These are phyloP conservation scores for Botrytis aclada DNA, from an alignment of 2,329 filamentous ascomycete genomes.

Conservation along the genomic window DNA sequence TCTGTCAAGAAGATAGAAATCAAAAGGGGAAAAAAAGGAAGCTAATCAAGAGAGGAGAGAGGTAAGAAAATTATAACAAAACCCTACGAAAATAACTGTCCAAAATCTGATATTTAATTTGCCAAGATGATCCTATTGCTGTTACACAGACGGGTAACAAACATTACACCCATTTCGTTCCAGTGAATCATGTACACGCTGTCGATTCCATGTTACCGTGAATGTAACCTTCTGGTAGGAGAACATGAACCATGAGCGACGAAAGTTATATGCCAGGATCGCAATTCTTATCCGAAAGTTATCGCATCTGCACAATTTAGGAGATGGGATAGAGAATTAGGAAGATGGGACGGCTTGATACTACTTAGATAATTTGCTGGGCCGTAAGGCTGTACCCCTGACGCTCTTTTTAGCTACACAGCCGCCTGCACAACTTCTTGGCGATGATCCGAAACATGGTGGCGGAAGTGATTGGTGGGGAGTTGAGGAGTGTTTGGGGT, in stretches of 20 bases:
- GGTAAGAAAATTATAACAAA: neutral
- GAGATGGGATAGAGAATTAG: neutral
- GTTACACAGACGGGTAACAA: neutral
- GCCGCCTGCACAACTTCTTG: neutral
- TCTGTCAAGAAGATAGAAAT: neutral
- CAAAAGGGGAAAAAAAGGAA: neutral
- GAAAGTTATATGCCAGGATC: neutral
- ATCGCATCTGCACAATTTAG: neutral
- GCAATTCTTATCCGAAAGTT: neutral
- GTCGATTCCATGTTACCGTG: neutral
- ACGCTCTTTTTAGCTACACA: neutral
- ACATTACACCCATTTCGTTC: neutral
- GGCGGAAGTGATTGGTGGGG: slow-evolving; percentile 1
- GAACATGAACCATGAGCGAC: neutral
- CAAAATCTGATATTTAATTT: neutral
- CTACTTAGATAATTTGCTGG: neutral
- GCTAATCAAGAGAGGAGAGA: neutral
- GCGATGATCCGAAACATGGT: slow-evolving; percentile 4
- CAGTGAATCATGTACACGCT: neutral
- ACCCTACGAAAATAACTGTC: neutral
- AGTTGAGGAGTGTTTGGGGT: neutral
- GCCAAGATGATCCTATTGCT: neutral
- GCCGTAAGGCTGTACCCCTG: slow-evolving; percentile 3
- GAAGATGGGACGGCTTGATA: neutral
- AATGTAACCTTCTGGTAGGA: neutral